Percentiles rank a stretch among this genome's conserved stretches.
These are phyloP conservation scores for Monocercomonoides exilis DNA, from an alignment of 78 protist genomes.

Conservation along the genomic window DNA sequence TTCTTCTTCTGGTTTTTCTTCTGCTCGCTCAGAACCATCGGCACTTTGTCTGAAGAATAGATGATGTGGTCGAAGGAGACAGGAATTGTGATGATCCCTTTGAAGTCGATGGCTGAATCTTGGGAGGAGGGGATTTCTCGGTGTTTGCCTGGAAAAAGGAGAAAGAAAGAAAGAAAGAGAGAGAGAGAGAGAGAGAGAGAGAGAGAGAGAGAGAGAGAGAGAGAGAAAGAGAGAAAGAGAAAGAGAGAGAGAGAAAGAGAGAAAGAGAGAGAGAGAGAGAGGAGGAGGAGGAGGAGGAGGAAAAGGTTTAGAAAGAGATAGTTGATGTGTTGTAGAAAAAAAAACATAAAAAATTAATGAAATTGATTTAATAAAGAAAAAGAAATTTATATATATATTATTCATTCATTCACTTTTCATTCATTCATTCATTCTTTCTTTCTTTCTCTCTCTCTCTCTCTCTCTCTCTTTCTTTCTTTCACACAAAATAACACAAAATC, in stretches of 20 bases:
- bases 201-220: not conserved
- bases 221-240: not conserved
- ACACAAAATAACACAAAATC: too few relatives aligned
- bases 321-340: too few relatives aligned
- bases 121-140: not conserved
- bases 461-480: too few relatives aligned
- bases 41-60: not conserved
- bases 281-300: not conserved
- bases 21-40: too few relatives aligned
- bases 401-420: too few relatives aligned
- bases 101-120: not conserved
- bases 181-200: not conserved
- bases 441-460: too few relatives aligned
- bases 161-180: not conserved
- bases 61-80: not conserved
- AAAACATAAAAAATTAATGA: too few relatives aligned
- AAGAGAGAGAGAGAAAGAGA: not conserved
- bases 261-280: not conserved
- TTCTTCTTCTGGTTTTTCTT: too few relatives aligned
- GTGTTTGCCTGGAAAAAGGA: not conserved
- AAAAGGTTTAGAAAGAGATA: too few relatives aligned
- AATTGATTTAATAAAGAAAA: too few relatives aligned
- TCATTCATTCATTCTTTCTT: too few relatives aligned
- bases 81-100: not conserved
- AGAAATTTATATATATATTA: too few relatives aligned